Base-by-base conservation (phyloP, 192 early-diverging fungal species). In the Podila epigama region DNA sequence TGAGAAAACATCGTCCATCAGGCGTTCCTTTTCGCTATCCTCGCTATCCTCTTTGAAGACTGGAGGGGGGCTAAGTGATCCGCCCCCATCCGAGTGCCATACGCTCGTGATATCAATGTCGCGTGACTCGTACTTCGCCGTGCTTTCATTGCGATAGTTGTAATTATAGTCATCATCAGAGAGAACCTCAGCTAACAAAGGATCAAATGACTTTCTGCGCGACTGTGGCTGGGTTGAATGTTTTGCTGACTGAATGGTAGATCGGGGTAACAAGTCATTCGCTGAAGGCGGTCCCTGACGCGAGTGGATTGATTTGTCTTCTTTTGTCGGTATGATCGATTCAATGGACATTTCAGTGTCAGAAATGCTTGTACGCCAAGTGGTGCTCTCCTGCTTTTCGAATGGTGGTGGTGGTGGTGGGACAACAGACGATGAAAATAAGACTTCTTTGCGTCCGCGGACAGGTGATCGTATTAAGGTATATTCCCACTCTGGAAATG, bases 401-500 rank as follows among this genome's bases (percentile, higher is more conserved):
- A 9, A 5, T 34, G 18, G 0, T 34, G 32, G 40, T 27, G 55
- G 65, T 5, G 68, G 39, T 7, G 58, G 32, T 3, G 58, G 12
- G 25, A 68, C 34, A 29, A 59, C 58, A 8, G 66, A 50, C 0
- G 54, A 44, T 4, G 48, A 53, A 4, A 48, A 48, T 22, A 48
- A 22, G 44, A 48, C 25, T 5, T 18, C 25, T 8, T 57, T 28
- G 31, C 33, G 1, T 0, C 57, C 35, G 8, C 27, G 28, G 25
- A 20, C 28, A 15, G 37, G 36, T 7, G 50, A 33, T 5, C 22
- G 39, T 20, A 53, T 42, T 27, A 62, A 60, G 18, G 52, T 58
- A 42, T 42, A 70, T 50, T 70, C 68, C 68, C 68, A 70, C 37
- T 70, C 60, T 5, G 59, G 20, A 44, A 62, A 62, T 2, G 37